Conservation (phyloP, 225 moss, liverwort and hornwort genomes). For the Neckera pumila region DNA sequence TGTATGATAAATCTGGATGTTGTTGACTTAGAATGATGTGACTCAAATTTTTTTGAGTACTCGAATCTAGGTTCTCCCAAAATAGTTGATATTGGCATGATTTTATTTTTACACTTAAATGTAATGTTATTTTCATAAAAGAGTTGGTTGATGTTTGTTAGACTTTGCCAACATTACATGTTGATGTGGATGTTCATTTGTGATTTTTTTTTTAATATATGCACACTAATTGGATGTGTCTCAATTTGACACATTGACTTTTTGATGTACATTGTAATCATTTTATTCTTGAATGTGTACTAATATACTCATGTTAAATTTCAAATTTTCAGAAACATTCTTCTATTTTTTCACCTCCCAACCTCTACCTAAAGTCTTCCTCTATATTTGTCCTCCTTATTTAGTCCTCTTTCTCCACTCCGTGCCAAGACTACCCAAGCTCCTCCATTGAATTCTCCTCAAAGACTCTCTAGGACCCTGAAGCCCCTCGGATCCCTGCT, state of each 20-base stretch:
- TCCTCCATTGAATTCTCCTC: too few species aligned
- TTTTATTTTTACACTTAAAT: background rate
- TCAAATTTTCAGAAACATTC: background rate
- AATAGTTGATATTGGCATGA: background rate
- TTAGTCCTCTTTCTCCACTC: rapidly evolving
- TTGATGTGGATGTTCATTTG: background rate
- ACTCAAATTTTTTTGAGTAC: too few species aligned
- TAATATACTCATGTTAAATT: background rate
- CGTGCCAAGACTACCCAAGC: rapidly evolving
- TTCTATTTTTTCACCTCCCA: background rate
- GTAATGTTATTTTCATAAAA: background rate
- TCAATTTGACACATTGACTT: background rate
- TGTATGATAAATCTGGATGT: too few species aligned
- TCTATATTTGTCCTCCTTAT: background rate
- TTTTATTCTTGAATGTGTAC: rapidly evolving
- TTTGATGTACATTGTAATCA: background rate
- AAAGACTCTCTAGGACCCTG: rapidly evolving
- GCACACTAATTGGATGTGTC: background rate
- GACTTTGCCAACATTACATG: background rate
- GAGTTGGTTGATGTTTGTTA: background rate
- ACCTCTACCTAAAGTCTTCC: background rate
- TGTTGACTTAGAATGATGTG: too few species aligned
- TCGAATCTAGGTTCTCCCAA: background rate
- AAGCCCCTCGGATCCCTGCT: too few species aligned
- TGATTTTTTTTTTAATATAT: background rate